Percentiles rank a stretch among this genome's conserved stretches.
Conservation (phyloP, 306 rosid genomes). For the Morella rubra region DNA sequence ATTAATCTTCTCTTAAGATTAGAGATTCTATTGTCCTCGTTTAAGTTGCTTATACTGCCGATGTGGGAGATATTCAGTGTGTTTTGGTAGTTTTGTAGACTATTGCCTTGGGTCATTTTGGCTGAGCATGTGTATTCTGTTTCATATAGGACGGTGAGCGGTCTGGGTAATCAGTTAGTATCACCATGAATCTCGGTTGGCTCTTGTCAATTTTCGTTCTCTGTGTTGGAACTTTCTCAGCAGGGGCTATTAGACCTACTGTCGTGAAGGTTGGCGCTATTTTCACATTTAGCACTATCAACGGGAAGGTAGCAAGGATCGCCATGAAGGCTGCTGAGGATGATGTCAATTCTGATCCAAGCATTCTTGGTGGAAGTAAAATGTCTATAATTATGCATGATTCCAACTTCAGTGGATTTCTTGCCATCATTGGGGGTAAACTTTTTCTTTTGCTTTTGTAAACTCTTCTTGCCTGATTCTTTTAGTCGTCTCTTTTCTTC, state of each 20-base stretch:
- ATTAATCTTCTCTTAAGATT: not conserved
- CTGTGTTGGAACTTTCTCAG: constrained; percentile 28
- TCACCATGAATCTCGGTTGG: constrained; percentile 36
- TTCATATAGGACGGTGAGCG: constrained; percentile 5
- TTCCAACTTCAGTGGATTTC: constrained; percentile 54
- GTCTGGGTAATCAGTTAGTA: constrained; percentile 3
- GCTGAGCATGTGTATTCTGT: not conserved
- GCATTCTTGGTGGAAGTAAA: constrained; percentile 44
- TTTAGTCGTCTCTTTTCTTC: not conserved
- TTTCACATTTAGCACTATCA: constrained; percentile 35
- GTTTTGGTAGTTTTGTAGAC: not conserved
- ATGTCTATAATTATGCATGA: constrained; percentile 39
- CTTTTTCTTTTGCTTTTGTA: not conserved
- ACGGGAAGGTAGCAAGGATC: constrained; percentile 45
- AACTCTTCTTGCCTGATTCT: not conserved
- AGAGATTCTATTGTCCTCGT: not conserved
- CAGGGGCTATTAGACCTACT: constrained; percentile 37
- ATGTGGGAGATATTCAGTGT: not conserved
- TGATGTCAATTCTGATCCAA: constrained; percentile 53
- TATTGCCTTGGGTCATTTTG: not conserved
- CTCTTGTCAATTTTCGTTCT: constrained; percentile 32
- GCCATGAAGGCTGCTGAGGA: constrained; percentile 50
- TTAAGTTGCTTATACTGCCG: not conserved
- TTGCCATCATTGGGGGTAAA: constrained; percentile 50
- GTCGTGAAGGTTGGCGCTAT: constrained; percentile 51